These are phyloP conservation scores for Solanum ossicruentum DNA, from an alignment of 257 asterid genomes.

Conservation along the genomic window DNA sequence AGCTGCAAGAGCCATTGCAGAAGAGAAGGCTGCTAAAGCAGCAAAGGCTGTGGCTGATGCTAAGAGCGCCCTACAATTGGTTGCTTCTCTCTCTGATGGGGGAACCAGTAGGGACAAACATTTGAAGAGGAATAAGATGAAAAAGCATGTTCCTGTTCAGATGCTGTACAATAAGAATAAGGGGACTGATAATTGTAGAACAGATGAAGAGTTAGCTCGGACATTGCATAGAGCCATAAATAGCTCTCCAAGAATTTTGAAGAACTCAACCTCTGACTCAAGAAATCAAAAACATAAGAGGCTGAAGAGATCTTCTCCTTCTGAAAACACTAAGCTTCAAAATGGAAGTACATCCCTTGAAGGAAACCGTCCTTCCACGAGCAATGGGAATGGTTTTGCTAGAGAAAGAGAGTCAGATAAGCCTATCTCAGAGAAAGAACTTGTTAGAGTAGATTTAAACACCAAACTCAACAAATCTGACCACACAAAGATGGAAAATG, in stretches of 20 bases:
- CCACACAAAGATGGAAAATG: conserved; percentile 19
- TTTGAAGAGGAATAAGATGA: conserved; percentile 43
- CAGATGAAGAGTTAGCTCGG: conserved; percentile 63
- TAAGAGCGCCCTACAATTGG: conserved; percentile 70
- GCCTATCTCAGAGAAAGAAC: conserved; percentile 20
- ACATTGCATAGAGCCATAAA: conserved; percentile 53
- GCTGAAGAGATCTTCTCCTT: conserved; percentile 26
- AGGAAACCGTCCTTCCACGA: conserved; percentile 9
- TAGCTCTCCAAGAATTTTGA: conserved; percentile 60
- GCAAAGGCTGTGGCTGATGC: conserved; percentile 86
- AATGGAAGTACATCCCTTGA: conserved; percentile 18
- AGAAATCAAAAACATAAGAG: conserved; percentile 41
- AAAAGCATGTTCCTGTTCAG: conserved; percentile 53
- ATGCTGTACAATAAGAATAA: conserved; percentile 43
- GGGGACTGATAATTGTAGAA: conserved; percentile 26
- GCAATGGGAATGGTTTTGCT: conserved; percentile 21
- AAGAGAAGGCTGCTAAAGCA: conserved; percentile 83
- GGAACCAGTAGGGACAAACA: conserved; percentile 14
- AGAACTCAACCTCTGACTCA: conserved; percentile 28
- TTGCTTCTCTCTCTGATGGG: conserved; percentile 47
- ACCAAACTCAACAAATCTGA: conserved; percentile 18
- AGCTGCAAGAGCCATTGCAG: conserved; percentile 76
- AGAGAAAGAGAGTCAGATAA: conserved; percentile 16
- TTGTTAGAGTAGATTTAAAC: conserved; percentile 35
- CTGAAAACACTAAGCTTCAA: conserved; percentile 1